A percentile compares a stretch with the other conserved stretches of the same genome.
These are phyloP conservation scores for Helianthus annuus DNA, from an alignment of 129 eudicot genomes.

Conservation along the genomic window HanXRQr2.0-SUNRISE NC_035440.2:138692883-138693382, in stretches of 20 bases:
- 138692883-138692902: constrained; percentile 52
- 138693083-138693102: constrained; percentile 38
- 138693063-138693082: constrained; percentile 39
- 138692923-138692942: constrained; percentile 41
- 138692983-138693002: constrained; percentile 41
- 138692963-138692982: constrained; percentile 58
- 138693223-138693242: constrained; percentile 51
- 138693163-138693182: constrained; percentile 43
- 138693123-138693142: constrained; percentile 35
- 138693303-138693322: constrained; percentile 25
- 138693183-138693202: constrained; percentile 39
- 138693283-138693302: constrained; percentile 31
- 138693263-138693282: constrained; percentile 22
- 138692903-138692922: constrained; percentile 35
- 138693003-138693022: constrained; percentile 37
- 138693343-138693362: constrained; percentile 49
- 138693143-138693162: constrained; percentile 40
- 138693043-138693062: constrained; percentile 31
- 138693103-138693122: constrained; percentile 38
- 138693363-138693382: constrained; percentile 54
- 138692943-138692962: constrained; percentile 46
- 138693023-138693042: constrained; percentile 34
- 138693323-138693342: constrained; percentile 34
- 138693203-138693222: constrained; percentile 47
- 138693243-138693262: constrained; percentile 31